Conservation (phyloP, 2,329 filamentous ascomycete species). For the Raffaelea arxii region DNA sequence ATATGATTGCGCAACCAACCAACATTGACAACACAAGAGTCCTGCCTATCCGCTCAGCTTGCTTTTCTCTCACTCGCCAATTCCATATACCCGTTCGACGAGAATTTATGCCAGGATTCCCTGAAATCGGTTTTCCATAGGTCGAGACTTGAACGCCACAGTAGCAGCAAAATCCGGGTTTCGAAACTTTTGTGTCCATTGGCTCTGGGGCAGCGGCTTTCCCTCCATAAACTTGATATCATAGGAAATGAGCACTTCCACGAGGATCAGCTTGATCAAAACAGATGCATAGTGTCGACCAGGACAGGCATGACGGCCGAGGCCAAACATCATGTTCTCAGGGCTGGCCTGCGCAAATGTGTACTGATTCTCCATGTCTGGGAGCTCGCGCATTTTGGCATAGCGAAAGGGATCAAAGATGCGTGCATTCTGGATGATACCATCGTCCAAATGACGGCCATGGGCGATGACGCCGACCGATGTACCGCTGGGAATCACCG, state of each 20-base stretch:
- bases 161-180: slow-evolving; percentile 1
- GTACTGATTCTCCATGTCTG: slow-evolving; percentile 8
- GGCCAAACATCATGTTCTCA: slow-evolving; percentile 27
- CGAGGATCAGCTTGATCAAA: slow-evolving; percentile 24
- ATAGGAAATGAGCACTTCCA: slow-evolving; percentile 7
- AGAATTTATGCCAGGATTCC: slow-evolving; percentile 1
- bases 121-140: background rate
- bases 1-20: too few species aligned
- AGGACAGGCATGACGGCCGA: slow-evolving; percentile 28
- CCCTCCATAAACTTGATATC: slow-evolving; percentile 3
- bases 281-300: slow-evolving; percentile 28
- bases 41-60: too few species aligned
- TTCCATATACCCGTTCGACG: too few species aligned
- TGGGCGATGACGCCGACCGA: slow-evolving; percentile 29
- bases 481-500: slow-evolving; percentile 33
- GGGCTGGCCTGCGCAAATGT: slow-evolving; percentile 22
- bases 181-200: slow-evolving; percentile 4
- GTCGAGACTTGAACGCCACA: background rate
- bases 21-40: too few species aligned
- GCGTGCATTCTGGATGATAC: slow-evolving; percentile 24
- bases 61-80: slow-evolving; percentile 2
- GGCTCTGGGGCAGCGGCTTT: slow-evolving; percentile 1
- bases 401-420: slow-evolving; percentile 29
- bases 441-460: slow-evolving; percentile 26
- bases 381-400: slow-evolving; percentile 14